A percentile compares a stretch with the other conserved stretches of the same genome.
Conservation (phyloP, 768 basidiomycete genomes). For the Russula sp. region DNA sequence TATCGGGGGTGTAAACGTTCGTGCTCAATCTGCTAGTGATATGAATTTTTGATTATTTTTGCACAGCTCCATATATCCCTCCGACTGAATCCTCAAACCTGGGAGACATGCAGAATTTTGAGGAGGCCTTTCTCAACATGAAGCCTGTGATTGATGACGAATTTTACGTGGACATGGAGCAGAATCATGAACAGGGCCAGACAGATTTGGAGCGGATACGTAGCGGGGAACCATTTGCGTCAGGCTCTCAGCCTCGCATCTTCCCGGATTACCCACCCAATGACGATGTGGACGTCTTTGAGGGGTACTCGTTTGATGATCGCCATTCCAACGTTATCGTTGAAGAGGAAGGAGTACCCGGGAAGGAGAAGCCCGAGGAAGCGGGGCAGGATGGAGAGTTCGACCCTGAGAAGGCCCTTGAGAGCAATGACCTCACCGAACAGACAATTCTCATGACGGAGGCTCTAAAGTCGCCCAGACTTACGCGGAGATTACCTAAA, state of each 20-base stretch:
- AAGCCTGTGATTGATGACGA: constrained; percentile 85
- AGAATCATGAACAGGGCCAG: constrained; percentile 59
- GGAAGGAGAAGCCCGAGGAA: constrained; percentile 24
- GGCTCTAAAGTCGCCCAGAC: constrained; percentile 32
- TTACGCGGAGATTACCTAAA: constrained; percentile 17
- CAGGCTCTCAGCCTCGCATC: constrained; percentile 73
- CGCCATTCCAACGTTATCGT: constrained; percentile 74
- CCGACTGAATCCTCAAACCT: constrained; percentile 89
- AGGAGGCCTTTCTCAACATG: constrained; percentile 95
- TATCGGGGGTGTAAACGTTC: constrained; percentile 90
- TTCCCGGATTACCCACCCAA: constrained; percentile 60
- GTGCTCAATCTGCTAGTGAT: constrained; percentile 34
- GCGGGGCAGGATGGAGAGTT: background rate
- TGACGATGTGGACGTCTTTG: constrained; percentile 73
- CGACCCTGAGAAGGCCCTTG: constrained; percentile 14
- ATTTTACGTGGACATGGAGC: constrained; percentile 61
- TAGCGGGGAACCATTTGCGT: constrained; percentile 69
- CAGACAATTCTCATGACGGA: constrained; percentile 74
- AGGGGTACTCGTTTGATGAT: constrained; percentile 91
- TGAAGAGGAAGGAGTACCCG: constrained; percentile 44
- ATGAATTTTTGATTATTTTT: constrained; percentile 23
- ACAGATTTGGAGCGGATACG: constrained; percentile 69
- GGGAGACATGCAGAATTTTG: constrained; percentile 96
- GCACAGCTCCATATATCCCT: constrained; percentile 83
- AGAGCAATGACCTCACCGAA: constrained; percentile 42